These are phyloP conservation scores for Stagonosporopsis vannaccii DNA, from an alignment of 2,329 filamentous ascomycete genomes.

Conservation along the genomic window DNA sequence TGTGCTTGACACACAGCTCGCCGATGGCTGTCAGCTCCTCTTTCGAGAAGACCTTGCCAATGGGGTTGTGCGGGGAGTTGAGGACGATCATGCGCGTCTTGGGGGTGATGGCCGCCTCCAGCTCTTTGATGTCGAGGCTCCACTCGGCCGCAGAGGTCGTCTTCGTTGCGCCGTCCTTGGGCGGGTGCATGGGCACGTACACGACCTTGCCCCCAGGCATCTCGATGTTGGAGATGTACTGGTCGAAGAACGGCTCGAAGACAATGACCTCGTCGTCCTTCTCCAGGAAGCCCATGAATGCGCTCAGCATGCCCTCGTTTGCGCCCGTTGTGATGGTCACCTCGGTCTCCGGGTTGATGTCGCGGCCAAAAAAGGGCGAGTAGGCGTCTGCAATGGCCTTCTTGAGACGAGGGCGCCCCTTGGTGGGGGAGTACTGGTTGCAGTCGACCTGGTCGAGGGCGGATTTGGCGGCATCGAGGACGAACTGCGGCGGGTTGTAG, in stretches of 20 bases:
- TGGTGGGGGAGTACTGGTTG: conserved; percentile 98
- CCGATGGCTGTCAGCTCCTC: conserved; percentile 85
- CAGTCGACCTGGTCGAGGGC: conserved; percentile 92
- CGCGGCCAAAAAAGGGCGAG: conserved; percentile 83
- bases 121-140: conserved; percentile 82
- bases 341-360: conserved; percentile 86
- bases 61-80: conserved; percentile 90
- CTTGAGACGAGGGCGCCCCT: conserved; percentile 87
- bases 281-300: conserved; percentile 98
- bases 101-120: conserved; percentile 81
- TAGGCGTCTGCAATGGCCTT: conserved; percentile 95
- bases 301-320: conserved; percentile 92
- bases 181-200: conserved; percentile 94
- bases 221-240: conserved; percentile 98
- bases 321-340: conserved; percentile 93
- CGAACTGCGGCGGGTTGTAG: conserved; percentile 92
- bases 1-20: conserved; percentile 87
- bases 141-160: conserved; percentile 89
- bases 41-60: conserved; percentile 91
- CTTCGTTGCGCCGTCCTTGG: conserved; percentile 76
- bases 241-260: conserved; percentile 98
- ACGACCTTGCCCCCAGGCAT: conserved; percentile 96
- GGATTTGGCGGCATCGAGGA: conserved; percentile 87
- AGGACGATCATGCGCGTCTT: conserved; percentile 96
- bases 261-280: conserved; percentile 95